These are phyloP conservation scores for Hymenoscyphus salicellus DNA, from an alignment of 2,329 filamentous ascomycete species.

Conservation along the genomic window DNA sequence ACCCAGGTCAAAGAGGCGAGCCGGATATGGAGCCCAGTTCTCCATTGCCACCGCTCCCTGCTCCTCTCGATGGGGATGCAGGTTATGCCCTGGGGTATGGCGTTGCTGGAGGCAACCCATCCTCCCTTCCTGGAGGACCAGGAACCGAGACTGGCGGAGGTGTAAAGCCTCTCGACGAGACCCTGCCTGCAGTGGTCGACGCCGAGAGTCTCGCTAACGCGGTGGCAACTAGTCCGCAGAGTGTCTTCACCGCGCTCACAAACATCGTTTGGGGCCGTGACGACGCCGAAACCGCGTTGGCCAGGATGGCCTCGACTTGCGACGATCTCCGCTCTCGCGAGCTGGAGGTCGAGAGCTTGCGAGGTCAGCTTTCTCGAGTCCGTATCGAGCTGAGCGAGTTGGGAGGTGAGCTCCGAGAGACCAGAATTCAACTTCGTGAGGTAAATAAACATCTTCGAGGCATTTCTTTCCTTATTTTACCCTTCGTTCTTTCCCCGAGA, in stretches of 20 bases:
- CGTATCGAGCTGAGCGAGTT: not conserved
- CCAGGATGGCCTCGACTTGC: not conserved
- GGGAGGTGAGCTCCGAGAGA: not conserved
- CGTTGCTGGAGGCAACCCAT: not conserved
- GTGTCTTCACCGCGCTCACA: conserved; percentile 3
- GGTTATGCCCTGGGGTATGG: not conserved
- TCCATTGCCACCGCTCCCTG: not conserved
- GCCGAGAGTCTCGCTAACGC: conserved; percentile 1
- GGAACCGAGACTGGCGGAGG: not conserved
- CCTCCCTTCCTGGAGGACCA: not conserved
- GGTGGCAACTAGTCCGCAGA: conserved; percentile 3
- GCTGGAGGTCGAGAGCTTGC: not conserved
- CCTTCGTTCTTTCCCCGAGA: not conserved
- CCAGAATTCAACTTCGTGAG: not conserved
- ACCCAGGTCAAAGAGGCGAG: not conserved
- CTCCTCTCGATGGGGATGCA: not conserved
- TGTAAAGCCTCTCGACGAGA: conserved; percentile 1
- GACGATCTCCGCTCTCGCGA: not conserved
- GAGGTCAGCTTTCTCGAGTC: not conserved
- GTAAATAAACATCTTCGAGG: not conserved
- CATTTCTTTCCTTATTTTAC: not conserved
- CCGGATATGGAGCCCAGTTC: not conserved
- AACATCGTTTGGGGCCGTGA: conserved; percentile 3
- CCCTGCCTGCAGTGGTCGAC: conserved; percentile 8
- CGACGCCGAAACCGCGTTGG: not conserved